A percentile compares a stretch with the other conserved stretches of the same genome.
phyloP scores from a whole-genome alignment of 345 rosid genomes.

The Corymbia maculata region DNA sequence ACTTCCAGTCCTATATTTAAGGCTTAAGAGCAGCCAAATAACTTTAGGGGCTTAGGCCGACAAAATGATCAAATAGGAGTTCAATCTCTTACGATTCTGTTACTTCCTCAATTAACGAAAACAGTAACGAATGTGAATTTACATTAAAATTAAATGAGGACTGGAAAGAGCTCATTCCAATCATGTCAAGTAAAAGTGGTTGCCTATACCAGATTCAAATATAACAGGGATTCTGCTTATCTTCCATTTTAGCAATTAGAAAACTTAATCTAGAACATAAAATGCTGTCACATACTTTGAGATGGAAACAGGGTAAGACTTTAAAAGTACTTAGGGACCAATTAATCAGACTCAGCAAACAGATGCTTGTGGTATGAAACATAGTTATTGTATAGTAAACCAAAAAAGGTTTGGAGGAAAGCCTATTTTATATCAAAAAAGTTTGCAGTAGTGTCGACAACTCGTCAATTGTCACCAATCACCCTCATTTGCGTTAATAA shows the following conservation, averaged over 20 bases:
- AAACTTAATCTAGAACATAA: not conserved
- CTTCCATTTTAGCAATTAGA: not conserved
- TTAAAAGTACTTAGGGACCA: not conserved
- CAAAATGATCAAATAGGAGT: not conserved
- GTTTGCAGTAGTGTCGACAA: not conserved
- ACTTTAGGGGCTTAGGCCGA: not conserved
- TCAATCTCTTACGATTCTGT: not conserved
- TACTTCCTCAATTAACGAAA: not conserved
- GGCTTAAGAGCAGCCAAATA: not conserved
- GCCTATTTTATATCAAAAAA: not conserved
- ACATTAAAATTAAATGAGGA: not conserved
- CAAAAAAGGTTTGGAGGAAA: not conserved
- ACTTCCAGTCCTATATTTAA: not conserved
- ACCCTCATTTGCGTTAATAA: not conserved
- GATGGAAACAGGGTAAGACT: not conserved
- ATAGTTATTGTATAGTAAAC: not conserved
- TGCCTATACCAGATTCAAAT: not conserved
- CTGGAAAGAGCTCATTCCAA: not conserved
- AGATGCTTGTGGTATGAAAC: not conserved
- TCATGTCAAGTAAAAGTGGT: not conserved
- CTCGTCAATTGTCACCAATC: not conserved
- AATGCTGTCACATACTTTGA: not conserved
- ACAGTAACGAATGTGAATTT: not conserved
- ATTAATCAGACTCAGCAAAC: not conserved
- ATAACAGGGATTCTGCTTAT: not conserved